Conservation (phyloP, 306 rosid species). For the Myrica gale region DNA sequence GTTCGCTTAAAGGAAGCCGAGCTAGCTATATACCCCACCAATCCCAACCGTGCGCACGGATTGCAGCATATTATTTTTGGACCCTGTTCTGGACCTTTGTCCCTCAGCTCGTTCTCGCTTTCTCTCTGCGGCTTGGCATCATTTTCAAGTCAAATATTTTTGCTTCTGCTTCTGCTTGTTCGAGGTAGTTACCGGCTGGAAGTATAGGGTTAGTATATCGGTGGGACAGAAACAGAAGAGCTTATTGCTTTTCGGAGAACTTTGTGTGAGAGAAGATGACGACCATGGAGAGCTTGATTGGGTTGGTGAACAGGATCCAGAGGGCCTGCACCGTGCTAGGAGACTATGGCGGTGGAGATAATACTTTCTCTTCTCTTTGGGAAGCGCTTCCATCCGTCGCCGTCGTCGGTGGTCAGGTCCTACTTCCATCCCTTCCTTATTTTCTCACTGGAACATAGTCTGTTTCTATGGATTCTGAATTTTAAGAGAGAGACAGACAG, state of each 20-base stretch:
- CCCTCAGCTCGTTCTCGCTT: not conserved
- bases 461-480: not conserved
- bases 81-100: not conserved
- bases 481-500: not conserved
- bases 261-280: conserved; percentile 41
- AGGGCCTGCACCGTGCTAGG: conserved; percentile 91
- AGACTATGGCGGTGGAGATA: conserved; percentile 76
- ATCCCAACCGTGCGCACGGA: not conserved
- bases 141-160: conserved; percentile 1
- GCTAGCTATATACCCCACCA: not conserved
- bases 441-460: no score
- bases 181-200: not conserved
- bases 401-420: conserved; percentile 96
- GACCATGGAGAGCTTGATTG: conserved; percentile 95
- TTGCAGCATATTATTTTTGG: not conserved
- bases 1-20: not conserved
- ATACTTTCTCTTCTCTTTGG: conserved; percentile 81
- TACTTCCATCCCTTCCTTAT: conserved; percentile 8
- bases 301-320: conserved; percentile 88
- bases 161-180: not conserved
- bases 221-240: no score
- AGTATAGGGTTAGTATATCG: conserved; percentile 33
- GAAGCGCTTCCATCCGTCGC: conserved; percentile 95
- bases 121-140: not conserved
- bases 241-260: not conserved